phyloP scores from a whole-genome alignment of 2,329 filamentous ascomycete species.

The Sporothrix variecibatus region DNA sequence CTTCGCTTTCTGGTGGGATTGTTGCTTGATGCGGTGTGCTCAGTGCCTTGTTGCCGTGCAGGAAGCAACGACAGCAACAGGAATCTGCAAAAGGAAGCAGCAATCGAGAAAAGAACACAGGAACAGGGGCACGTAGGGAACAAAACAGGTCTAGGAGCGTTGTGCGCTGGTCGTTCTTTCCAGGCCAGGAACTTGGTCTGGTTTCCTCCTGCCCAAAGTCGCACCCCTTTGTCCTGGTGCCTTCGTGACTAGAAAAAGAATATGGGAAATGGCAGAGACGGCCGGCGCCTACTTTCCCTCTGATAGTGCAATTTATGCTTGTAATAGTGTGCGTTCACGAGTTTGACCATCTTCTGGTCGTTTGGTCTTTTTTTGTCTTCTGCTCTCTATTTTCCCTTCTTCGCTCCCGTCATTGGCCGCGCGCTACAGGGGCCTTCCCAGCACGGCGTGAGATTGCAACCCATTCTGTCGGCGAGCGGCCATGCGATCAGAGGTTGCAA shows the following conservation, averaged over 20 bases:
- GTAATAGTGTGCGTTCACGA: not conserved
- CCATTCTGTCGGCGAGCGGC: not conserved
- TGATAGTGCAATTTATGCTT: not conserved
- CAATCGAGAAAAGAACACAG: not conserved
- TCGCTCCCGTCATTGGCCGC: not conserved
- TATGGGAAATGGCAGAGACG: not conserved
- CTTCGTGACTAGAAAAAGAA: not conserved
- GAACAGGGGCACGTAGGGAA: not conserved
- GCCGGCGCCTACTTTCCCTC: not conserved
- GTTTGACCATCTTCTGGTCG: not conserved
- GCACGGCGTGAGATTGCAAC: not conserved
- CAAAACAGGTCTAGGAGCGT: not conserved
- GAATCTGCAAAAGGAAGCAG: conserved; percentile 1
- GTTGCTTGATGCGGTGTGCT: not conserved
- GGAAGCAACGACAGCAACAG: not conserved
- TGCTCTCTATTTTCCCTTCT: too few relatives aligned
- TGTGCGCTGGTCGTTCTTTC: not conserved
- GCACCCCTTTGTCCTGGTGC: not conserved
- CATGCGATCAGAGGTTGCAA: conserved; percentile 14
- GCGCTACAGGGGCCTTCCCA: not conserved
- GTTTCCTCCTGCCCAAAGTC: not conserved
- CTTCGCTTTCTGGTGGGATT: not conserved
- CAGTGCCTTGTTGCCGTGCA: not conserved
- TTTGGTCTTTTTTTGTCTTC: not conserved
- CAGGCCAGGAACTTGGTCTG: not conserved